These are phyloP conservation scores for Phytophthora pini DNA, from an alignment of 352 stramenopile genomes.

Conservation along the genomic window DNA sequence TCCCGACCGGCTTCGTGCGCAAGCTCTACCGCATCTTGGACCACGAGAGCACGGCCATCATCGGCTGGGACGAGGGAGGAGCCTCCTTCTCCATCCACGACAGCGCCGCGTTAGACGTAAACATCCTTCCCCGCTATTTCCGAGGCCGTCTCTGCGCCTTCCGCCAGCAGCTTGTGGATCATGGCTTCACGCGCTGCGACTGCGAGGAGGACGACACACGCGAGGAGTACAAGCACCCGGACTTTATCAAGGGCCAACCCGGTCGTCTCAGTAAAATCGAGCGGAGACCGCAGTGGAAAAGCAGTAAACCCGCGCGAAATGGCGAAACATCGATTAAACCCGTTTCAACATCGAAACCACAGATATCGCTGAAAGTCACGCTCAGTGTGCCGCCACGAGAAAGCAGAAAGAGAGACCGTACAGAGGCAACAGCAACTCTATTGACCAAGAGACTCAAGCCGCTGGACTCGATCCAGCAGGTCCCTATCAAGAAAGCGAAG, in stretches of 20 bases:
- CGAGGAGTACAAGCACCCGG: slow-evolving; percentile 60
- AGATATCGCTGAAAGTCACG: slow-evolving; percentile 54
- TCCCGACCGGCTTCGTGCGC: slow-evolving; percentile 80
- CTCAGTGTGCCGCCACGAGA: slow-evolving; percentile 35
- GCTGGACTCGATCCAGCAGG: not conserved
- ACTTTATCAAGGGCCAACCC: slow-evolving; percentile 64
- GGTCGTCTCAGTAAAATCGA: slow-evolving; percentile 65
- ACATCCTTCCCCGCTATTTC: slow-evolving; percentile 73
- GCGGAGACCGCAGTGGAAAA: slow-evolving; percentile 48
- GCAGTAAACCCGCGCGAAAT: slow-evolving; percentile 12
- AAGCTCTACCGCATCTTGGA: slow-evolving; percentile 87
- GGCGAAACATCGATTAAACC: slow-evolving; percentile 3
- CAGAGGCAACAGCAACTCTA: not conserved
- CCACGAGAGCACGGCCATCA: slow-evolving; percentile 66
- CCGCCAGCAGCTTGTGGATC: slow-evolving; percentile 78
- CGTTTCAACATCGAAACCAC: slow-evolving; percentile 6
- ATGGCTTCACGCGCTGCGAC: slow-evolving; percentile 71
- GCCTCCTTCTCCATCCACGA: slow-evolving; percentile 79
- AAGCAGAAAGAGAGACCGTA: slow-evolving; percentile 12
- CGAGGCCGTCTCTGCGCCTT: slow-evolving; percentile 72
- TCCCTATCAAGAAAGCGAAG: slow-evolving; percentile 10
- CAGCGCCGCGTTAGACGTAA: slow-evolving; percentile 58
- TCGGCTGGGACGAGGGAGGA: slow-evolving; percentile 61
- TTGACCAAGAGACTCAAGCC: slow-evolving; percentile 7
- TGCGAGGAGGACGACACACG: slow-evolving; percentile 60